Percentiles rank a stretch among this genome's conserved stretches.
Evolutionary conservation across 2,329 filamentous ascomycete species (phyloP).

Genomic region (Aspergillus sp.): DNA sequence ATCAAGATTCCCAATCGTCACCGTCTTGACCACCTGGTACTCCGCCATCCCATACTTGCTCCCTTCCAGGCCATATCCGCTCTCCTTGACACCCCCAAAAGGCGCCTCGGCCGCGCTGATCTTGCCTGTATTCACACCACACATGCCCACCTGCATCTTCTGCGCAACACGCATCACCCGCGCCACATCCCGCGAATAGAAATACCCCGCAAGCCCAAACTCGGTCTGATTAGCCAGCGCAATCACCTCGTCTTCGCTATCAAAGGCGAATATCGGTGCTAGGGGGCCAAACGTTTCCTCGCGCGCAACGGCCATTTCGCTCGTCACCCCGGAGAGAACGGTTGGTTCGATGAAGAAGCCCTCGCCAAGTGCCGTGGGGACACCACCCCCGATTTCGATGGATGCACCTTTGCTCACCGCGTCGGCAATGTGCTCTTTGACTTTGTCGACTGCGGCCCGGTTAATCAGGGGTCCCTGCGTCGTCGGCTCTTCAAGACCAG

Average conservation of each 20-base stretch:
- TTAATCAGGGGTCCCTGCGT: conserved; percentile 16
- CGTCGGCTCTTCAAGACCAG: conserved; percentile 3
- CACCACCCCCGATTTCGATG: conserved; percentile 61
- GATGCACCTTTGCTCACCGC: conserved; percentile 66
- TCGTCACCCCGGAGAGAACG: conserved; percentile 61
- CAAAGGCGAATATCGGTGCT: conserved; percentile 65
- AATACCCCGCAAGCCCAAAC: conserved; percentile 12
- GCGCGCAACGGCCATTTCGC: conserved; percentile 60
- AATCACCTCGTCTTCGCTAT: conserved; percentile 63
- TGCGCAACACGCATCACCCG: conserved; percentile 18
- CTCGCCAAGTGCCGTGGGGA: conserved; percentile 39
- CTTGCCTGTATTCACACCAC: conserved; percentile 33
- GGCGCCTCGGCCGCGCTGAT: conserved; percentile 31
- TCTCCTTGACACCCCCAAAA: conserved; percentile 22
- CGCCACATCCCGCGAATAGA: conserved; percentile 13
- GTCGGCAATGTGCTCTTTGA: conserved; percentile 62
- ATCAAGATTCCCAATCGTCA: conserved; percentile 56
- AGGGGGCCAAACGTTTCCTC: conserved; percentile 71
- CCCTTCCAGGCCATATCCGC: conserved; percentile 57
- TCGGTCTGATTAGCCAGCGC: conserved; percentile 11
- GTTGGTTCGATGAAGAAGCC: conserved; percentile 68
- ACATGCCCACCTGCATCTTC: conserved; percentile 25
- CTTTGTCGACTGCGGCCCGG: conserved; percentile 52
- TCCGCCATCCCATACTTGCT: conserved; percentile 49
- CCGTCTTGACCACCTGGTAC: conserved; percentile 36